phyloP scores from a whole-genome alignment of 805 yeast genomes.

The Metschnikowia similis region DNA sequence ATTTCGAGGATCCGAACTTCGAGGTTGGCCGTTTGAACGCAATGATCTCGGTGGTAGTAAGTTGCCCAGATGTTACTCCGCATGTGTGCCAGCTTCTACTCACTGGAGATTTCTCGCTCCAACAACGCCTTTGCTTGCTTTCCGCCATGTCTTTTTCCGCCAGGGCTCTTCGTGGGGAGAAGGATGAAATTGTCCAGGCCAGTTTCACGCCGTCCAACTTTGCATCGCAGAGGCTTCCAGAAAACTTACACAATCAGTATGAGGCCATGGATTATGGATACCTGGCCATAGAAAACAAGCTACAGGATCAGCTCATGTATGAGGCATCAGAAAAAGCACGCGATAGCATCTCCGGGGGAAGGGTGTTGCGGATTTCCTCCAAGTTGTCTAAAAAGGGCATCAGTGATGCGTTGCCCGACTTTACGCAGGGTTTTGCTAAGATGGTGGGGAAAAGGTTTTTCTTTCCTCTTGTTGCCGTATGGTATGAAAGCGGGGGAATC shows the following conservation, averaged over 20 bases:
- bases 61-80: constrained; percentile 42
- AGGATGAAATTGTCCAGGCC: constrained; percentile 44
- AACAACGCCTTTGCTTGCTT: constrained; percentile 66
- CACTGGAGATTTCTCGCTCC: constrained; percentile 76
- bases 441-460: constrained; percentile 44
- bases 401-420: constrained; percentile 14
- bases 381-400: constrained; percentile 20
- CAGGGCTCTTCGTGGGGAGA: constrained; percentile 62
- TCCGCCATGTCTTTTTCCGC: constrained; percentile 69
- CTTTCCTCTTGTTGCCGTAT: constrained; percentile 51
- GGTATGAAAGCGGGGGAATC: constrained; percentile 47
- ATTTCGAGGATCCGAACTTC: constrained; percentile 54
- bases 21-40: constrained; percentile 62
- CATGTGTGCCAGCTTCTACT: constrained; percentile 47
- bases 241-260: constrained; percentile 43
- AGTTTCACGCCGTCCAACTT: constrained; percentile 28
- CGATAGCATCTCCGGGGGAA: constrained; percentile 36
- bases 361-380: constrained; percentile 40
- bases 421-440: constrained; percentile 27
- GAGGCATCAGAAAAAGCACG: constrained; percentile 29
- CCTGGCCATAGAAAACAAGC: constrained; percentile 12
- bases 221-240: constrained; percentile 44
- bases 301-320: constrained; percentile 33
- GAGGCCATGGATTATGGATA: constrained; percentile 20
- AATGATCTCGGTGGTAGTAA: constrained; percentile 58